Evolutionary conservation across 164 flowering plant species (phyloP).

Genomic region (Saururus chinensis): DNA sequence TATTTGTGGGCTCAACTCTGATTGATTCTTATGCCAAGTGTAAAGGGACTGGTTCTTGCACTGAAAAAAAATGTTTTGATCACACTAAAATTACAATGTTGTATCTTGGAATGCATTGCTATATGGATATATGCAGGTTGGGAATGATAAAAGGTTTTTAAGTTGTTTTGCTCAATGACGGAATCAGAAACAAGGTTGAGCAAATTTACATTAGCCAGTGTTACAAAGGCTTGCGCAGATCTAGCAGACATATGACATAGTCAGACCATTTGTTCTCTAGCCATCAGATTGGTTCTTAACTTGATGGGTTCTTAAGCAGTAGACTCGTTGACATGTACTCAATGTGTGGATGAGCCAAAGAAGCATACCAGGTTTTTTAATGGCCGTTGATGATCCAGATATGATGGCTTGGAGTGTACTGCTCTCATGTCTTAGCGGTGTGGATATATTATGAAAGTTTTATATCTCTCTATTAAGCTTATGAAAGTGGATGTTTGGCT

Average conservation of each 20-base stretch:
- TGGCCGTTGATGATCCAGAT: slow-evolving; percentile 31
- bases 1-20: slow-evolving; percentile 45
- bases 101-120: slow-evolving; percentile 49
- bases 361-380: slow-evolving; percentile 32
- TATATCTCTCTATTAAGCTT: slow-evolving; percentile 24
- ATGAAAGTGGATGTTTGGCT: slow-evolving; percentile 20
- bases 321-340: slow-evolving; percentile 49
- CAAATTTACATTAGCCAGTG: slow-evolving; percentile 34
- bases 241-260: slow-evolving; percentile 22
- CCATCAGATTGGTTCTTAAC: slow-evolving; percentile 26
- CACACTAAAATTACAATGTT: slow-evolving; percentile 28
- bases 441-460: slow-evolving; percentile 23
- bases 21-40: slow-evolving; percentile 51
- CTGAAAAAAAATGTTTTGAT: slow-evolving; percentile 21
- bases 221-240: slow-evolving; percentile 33
- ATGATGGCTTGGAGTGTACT: slow-evolving; percentile 42
- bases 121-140: slow-evolving; percentile 34
- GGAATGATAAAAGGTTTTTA: slow-evolving; percentile 23
- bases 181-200: slow-evolving; percentile 28
- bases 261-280: slow-evolving; percentile 27
- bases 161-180: slow-evolving; percentile 23
- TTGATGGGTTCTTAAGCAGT: slow-evolving; percentile 26
- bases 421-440: slow-evolving; percentile 36
- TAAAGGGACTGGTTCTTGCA: slow-evolving; percentile 32
- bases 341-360: slow-evolving; percentile 34